A percentile compares a stretch with the other conserved stretches of the same genome.
Conservation (phyloP, 1,284 basidiomycete genomes). For the Cutaneotrichosporon sp. region DNA sequence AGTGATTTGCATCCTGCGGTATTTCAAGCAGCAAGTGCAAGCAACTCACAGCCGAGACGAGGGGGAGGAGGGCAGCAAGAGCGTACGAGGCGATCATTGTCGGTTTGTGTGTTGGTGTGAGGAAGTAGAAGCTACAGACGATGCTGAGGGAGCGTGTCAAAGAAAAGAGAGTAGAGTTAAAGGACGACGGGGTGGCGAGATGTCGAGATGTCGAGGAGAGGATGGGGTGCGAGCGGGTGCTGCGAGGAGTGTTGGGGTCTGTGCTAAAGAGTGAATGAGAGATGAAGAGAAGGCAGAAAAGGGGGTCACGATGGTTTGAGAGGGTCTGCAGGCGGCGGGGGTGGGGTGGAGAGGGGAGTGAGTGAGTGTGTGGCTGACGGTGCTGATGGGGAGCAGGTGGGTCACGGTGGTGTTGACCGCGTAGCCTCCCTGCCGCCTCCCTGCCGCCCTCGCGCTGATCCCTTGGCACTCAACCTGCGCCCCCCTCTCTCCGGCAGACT, state of each 20-base stretch:
- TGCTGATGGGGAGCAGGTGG: no score
- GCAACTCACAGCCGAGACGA: conserved; percentile 24
- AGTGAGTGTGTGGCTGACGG: no score
- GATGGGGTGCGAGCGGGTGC: not conserved
- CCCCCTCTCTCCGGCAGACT: no score
- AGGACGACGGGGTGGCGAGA: conserved; percentile 5
- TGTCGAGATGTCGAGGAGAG: conserved; percentile 4
- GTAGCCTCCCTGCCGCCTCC: no score
- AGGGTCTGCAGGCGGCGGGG: no score
- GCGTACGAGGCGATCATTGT: conserved; percentile 16
- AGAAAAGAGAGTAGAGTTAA: conserved; percentile 12
- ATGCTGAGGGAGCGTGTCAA: conserved; percentile 9
- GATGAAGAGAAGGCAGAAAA: not conserved
- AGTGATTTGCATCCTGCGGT: no score
- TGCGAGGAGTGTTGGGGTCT: no score
- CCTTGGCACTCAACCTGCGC: no score
- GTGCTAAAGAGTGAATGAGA: conserved; percentile 4
- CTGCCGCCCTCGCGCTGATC: no score
- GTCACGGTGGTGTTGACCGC: no score
- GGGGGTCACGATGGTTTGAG: not conserved
- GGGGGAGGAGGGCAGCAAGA: conserved; percentile 22
- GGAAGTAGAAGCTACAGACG: not conserved
- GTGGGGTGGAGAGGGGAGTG: no score
- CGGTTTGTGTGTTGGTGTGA: not conserved
- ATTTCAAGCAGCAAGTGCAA: no score